Evolutionary conservation across 192 early-diverging fungal species (phyloP).

Genomic region (Mortierella antarctica): DNA sequence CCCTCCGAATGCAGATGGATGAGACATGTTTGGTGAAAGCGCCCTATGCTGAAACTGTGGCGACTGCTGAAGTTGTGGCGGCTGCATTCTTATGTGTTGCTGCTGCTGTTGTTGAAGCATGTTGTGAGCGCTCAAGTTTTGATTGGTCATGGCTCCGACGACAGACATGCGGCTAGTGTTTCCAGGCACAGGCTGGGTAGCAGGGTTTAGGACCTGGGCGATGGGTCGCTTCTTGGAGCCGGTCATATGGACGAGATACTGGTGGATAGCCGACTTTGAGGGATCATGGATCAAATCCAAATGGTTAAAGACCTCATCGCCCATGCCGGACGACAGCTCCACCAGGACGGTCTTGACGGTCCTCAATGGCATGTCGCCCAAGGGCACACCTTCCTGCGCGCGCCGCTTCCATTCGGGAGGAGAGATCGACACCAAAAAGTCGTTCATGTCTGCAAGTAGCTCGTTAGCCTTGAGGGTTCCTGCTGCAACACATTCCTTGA

Average conservation of each 20-base stretch:
- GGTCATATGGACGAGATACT: conserved; percentile 72
- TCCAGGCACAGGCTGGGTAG: conserved; percentile 23
- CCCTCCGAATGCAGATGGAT: conserved; percentile 21
- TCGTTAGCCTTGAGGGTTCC: conserved; percentile 71
- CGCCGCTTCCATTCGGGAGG: conserved; percentile 90
- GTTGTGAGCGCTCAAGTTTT: conserved; percentile 23
- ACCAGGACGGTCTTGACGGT: conserved; percentile 94
- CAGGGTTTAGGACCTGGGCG: conserved; percentile 17
- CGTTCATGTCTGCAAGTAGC: conserved; percentile 81
- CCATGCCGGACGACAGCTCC: conserved; percentile 76
- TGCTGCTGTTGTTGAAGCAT: conserved; percentile 38
- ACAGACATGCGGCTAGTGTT: conserved; percentile 14
- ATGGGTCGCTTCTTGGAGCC: conserved; percentile 54
- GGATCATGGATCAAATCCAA: conserved; percentile 72
- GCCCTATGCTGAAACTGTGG: conserved; percentile 20
- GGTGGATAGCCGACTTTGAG: conserved; percentile 70
- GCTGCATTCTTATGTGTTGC: conserved; percentile 24
- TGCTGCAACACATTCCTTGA: conserved; percentile 75
- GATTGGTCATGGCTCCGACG: conserved; percentile 31
- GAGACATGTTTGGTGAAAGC: conserved; percentile 16
- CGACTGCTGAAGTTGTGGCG: conserved; percentile 34
- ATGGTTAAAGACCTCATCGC: conserved; percentile 69
- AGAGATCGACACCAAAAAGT: conserved; percentile 85
- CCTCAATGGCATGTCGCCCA: conserved; percentile 93
- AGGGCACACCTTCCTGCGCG: conserved; percentile 74